Evolutionary conservation across 1,139 yeast genomes (phyloP), one percentile per base, ranked within the genome.

Genomic region (Hyphopichia burtonii): DNA sequence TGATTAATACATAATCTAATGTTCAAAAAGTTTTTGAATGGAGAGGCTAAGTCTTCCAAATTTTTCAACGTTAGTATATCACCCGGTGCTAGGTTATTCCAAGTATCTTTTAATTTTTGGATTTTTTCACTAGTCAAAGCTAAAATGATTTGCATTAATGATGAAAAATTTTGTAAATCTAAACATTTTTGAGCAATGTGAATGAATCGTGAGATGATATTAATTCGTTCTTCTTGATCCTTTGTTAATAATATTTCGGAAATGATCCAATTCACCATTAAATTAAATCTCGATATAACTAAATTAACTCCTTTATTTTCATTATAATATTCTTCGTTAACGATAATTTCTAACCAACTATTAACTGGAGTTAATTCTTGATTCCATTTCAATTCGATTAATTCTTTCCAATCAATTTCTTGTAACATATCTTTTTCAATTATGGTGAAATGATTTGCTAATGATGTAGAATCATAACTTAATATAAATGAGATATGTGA

Each of bases 221-320:
- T 74, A 34, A 81, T 81, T 49, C 93, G 72, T 53, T 86, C 82
- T 11, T 66, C 68, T 32, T 76, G 66, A 34, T 73, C 69, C 43
- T 74, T 74, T 8, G 96, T 88, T 47, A 93, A 66, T 14, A 89
- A 62, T 41, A 93, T 78, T 63, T 93, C 96, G 1, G 96, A 87
- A 34, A 88, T 83, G 38, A 90, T 83, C 99, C 99, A 93, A 57
- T 88, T 88, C 6, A 88, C 89, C 75, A 88, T 85, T 42, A 93
- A 68, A 56, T 91, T 90, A 68, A 91, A 93, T 50, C 99, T 73
- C 0, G 95, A 78, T 41, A 90, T 83, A n/a, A 89, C 93, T 41
- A 91, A 66, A 52, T 88, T 89, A 25, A 89, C 83, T 0, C 97
- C 96, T 27, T 82, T 78, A 44, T 80, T 68, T 17, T 65, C 61